Conservation (phyloP, 306 rosid species). For the Malus sieversii region DNA sequence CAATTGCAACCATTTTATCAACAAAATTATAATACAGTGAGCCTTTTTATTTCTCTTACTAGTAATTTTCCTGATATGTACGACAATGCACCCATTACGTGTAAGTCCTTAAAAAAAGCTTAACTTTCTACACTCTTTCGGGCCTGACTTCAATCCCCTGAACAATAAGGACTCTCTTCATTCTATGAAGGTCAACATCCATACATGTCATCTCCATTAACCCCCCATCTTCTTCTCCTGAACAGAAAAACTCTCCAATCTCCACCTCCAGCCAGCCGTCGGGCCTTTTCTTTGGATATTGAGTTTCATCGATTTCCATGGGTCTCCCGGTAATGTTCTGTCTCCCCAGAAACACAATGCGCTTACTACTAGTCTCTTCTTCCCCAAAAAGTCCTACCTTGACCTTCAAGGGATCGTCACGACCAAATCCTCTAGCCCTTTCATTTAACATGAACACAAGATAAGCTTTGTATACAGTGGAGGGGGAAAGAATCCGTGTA, state of each 20-base stretch:
- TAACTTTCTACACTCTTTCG: neutral
- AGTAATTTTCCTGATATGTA: too few relatives aligned
- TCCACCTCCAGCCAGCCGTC: constrained; percentile 64
- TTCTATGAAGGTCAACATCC: neutral
- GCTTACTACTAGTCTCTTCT: neutral
- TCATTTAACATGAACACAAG: neutral
- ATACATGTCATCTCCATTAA: constrained; percentile 30
- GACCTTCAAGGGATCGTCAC: neutral
- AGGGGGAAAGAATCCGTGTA: constrained; percentile 25
- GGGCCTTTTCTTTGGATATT: constrained; percentile 2
- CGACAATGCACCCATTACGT: too few relatives aligned
- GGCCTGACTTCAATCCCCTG: constrained; percentile 65
- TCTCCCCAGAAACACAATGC: neutral
- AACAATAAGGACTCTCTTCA: constrained; percentile 48
- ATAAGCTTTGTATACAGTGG: neutral
- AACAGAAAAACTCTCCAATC: constrained; percentile 43
- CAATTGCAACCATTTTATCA: too few relatives aligned
- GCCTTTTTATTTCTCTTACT: too few relatives aligned
- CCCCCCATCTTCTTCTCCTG: constrained; percentile 22
- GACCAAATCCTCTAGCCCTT: neutral
- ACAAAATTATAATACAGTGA: too few relatives aligned
- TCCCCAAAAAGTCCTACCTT: neutral
- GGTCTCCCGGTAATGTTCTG: too few relatives aligned
- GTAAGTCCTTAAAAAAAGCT: too few relatives aligned
- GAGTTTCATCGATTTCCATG: too few relatives aligned